Base-by-base conservation (phyloP, 2,329 filamentous ascomycete genomes). In the Gnomoniopsis smithogilvyi region DNA sequence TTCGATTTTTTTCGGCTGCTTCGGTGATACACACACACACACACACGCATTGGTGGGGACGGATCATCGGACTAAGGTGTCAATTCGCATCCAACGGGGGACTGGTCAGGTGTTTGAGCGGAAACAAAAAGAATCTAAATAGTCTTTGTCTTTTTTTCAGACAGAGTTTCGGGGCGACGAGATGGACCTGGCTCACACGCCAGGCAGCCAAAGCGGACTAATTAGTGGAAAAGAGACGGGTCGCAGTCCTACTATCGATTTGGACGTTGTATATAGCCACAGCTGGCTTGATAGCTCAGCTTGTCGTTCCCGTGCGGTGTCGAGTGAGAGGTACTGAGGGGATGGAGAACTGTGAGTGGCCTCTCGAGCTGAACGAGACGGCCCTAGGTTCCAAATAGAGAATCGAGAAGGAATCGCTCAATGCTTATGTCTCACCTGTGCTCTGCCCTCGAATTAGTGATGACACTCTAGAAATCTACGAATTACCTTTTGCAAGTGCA, bases 61-160 rank as follows among this genome's bases (percentile, higher is more conserved):
- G 34, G 15, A 33, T 30, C 38, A 54, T 33, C 22, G 10, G 22
- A n/a, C 19, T 38, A 45, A 15, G 50, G 24, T 33, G 6, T 3
- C 17, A 14, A 19, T 46, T 34, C 24, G 41, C 24, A 33, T 56
- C 53, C 15, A 30, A n/a, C n/a, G 26, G 64, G 62, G 60, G 21
- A 58, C 48, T 1, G 60, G 55, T n/a, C 59, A 61, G 14, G 53
- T 41, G 51, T 66, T 65, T 57, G 64, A 65, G 57, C 68, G 68
- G 26, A 64, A 65, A 11, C 69, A 55, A 10, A 69, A 62, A 11
- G 61, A 36, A 49, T 67, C 60, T 21, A 59, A 53, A 26, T 46
- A 55, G 21, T 30, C 49, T 10, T 15, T 24, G 19, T 46, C 6
- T 49, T 38, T 48, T 45, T 6, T 24, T 8, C 30, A 60, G 71